Evolutionary conservation across 202 grass and related monocot species (phyloP), one percentile per base, ranked within the genome.

Genomic region (Hordeum pubiflorum): DNA sequence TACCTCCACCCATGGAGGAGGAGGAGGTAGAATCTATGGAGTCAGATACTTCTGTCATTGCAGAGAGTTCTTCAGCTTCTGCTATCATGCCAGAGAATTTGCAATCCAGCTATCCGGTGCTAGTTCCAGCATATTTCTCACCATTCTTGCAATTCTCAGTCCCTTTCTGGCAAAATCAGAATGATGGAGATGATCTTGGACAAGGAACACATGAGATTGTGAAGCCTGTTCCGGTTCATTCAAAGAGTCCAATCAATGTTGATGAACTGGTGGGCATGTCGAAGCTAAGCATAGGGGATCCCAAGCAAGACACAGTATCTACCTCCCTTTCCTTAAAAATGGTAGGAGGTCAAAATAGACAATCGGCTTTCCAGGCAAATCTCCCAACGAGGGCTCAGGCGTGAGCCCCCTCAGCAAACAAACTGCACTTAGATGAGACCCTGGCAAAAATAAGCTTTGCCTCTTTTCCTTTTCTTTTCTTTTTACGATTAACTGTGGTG

Each of bases 341-440:
- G 65, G 63, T 93, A 67, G 92, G 90, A 38, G 71, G 82, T 40
- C 85, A 91, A 76, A 95, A 91, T 86, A 85, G 96, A 65, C 90
- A 91, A 74, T 98, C 96, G 10, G 96, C 92, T 76, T 98, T 98
- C 86, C 96, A 98, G 89, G 88, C 92, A 78, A 98, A 93, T 81
- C 90, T 89, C 20, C 90, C 89, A 18, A 80, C 92, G 14, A 91
- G 87, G 77, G 92, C 94, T 87, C 92, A 91, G 34, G 90, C 92
- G 24, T 97, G 92, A 97, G 34, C 41, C 72, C 13, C 37, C 10
- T 50, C 79, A 76, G 60, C 75, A 79, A 52, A 54, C 61, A 61
- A 75, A 69, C 83, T 83, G 80, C 75, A 69, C 63, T 82, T 89
- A 83, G 88, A 69, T 75, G 86, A 84, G 52, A 29, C 26, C 79